phyloP scores from a whole-genome alignment of 192 early-diverging fungal genomes.

The Glomus cerebriforme region DNA sequence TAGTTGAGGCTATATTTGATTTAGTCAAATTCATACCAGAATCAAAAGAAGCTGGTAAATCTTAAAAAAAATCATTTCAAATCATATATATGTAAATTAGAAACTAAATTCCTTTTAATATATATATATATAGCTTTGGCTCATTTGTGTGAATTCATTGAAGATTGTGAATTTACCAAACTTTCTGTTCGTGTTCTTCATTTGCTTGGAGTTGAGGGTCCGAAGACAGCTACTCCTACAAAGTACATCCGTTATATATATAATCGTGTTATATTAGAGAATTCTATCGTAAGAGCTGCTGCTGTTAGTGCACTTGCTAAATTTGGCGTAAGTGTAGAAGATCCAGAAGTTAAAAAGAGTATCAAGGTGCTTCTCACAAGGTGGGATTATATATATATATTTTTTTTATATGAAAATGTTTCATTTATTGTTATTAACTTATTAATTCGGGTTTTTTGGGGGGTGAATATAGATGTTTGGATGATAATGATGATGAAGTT shows the following conservation, averaged over 20 bases:
- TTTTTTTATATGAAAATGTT: too few species aligned
- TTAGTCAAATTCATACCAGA: conserved; percentile 93
- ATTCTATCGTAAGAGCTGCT: conserved; percentile 92
- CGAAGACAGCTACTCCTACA: conserved; percentile 85
- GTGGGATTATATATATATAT: conserved; percentile 37
- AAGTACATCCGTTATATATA: conserved; percentile 99
- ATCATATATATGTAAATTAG: neutral
- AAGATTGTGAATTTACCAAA: conserved; percentile 99
- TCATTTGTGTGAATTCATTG: conserved; percentile 98
- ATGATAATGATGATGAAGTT: conserved; percentile 98
- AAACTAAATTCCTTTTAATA: neutral
- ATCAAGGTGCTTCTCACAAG: conserved; percentile 82
- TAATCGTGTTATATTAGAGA: conserved; percentile 98
- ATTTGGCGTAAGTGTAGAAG: conserved; percentile 85
- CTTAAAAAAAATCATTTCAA: neutral
- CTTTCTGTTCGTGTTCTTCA: conserved; percentile 96
- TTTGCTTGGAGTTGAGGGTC: conserved; percentile 92
- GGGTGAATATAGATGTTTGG: conserved; percentile 75
- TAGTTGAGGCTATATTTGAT: conserved; percentile 97
- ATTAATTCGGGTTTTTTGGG: neutral
- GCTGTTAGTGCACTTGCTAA: conserved; percentile 94
- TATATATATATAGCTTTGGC: conserved; percentile 64
- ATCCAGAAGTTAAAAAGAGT: conserved; percentile 66
- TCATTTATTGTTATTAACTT: neutral
- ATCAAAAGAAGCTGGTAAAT: conserved; percentile 82